Evolutionary conservation across 225 moss, liverwort and hornwort genomes (phyloP), one percentile per base, ranked within the genome.

Genomic region (Sphagnum tenellum): DNA sequence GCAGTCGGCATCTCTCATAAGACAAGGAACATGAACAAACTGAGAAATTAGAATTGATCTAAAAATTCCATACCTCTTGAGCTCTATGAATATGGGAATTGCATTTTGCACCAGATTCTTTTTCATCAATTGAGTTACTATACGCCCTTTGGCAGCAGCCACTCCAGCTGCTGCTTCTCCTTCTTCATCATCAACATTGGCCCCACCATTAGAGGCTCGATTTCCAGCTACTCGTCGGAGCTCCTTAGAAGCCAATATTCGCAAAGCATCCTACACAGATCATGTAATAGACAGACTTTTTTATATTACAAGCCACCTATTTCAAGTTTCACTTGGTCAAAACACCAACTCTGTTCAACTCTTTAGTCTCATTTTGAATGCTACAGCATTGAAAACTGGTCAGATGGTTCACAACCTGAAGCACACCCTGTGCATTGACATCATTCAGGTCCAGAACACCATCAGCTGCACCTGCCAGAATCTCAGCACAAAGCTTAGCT

Each of bases 101-200:
- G 81, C 78, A 63, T 81, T 81, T 59, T 85, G 84, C 48, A 85
- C 84, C 46, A 85, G 70, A 66, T 81, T 85, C 57, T 76, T 85
- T 63, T 85, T 85, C 84, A 85, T 85, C 5, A 85, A 69, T 65
- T 78, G 84, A 0, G 84, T 85, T 46, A 85, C 84, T 46, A 85
- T 75, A 5, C 81, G 73, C 46, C 84, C 84, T 72, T 85, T 85
- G 11, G 75, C 84, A 59, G 78, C 79, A 46, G 79, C 83, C 60
- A 83, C 66, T 7, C 81, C 75, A 47, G 75, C 84, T 50, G 78
- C 82, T 2, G 77, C 63, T 61, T 75, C 67, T 57, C 57, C 72
- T 2, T 74, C 84, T 1, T 85, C 84, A 54, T 85, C 84, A 44
- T 80, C 78, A 9, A 70, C n/a, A 48, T 75, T 81, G 10, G 61